Conservation (phyloP, 2,329 filamentous ascomycete species). For the Alternaria brassicicola region DNA sequence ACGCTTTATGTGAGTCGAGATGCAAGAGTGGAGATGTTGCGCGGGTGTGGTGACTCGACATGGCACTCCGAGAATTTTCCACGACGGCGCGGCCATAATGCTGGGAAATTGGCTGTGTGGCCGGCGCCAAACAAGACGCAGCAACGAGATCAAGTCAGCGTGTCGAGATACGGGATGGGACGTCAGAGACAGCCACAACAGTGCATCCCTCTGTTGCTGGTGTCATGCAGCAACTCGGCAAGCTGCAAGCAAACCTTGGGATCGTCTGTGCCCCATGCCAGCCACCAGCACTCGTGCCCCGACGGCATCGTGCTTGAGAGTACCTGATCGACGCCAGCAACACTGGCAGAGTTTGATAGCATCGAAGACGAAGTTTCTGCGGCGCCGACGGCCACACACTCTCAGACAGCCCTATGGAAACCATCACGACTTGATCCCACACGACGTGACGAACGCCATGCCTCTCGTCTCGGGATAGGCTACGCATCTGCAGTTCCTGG, state of each 20-base stretch:
- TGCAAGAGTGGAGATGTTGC: conserved; percentile 36
- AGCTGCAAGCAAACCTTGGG: conserved; percentile 8
- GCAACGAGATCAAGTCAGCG: conserved; percentile 18
- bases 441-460: conserved; percentile 7
- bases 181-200: conserved; percentile 18
- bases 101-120: conserved; percentile 20
- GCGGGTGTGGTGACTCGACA: conserved; percentile 37
- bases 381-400: conserved; percentile 1
- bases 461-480: neutral
- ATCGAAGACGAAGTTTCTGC: neutral
- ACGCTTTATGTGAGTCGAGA: conserved; percentile 32
- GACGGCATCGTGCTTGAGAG: neutral
- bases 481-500: conserved; percentile 10
- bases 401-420: conserved; percentile 3
- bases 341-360: conserved; percentile 16
- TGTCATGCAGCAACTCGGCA: conserved; percentile 21
- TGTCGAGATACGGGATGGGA: conserved; percentile 12
- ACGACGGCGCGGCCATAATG: conserved; percentile 25
- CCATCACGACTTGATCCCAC: neutral
- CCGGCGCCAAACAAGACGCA: conserved; percentile 20
- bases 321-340: conserved; percentile 11
- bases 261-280: conserved; percentile 21
- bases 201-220: conserved; percentile 14
- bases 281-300: neutral
- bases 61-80: conserved; percentile 31